A percentile compares a stretch with the other conserved stretches of the same genome.
Evolutionary conservation across 1,284 basidiomycete genomes (phyloP).

Genomic region (Puccinia sorghi): DNA sequence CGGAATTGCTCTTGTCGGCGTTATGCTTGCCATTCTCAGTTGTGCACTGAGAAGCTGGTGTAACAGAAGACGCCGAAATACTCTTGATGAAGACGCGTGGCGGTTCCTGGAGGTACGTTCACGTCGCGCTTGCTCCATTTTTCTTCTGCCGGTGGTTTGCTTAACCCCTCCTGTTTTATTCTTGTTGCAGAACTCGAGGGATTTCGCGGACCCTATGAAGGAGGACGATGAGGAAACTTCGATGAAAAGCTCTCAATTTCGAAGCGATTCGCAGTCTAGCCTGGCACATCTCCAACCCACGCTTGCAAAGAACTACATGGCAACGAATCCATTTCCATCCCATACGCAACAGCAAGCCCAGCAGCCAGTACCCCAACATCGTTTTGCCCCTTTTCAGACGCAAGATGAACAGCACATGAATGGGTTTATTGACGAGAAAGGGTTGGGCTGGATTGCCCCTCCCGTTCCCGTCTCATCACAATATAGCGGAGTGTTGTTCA

Average conservation of each 20-base stretch:
- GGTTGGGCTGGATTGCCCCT: constrained; percentile 7
- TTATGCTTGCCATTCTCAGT: constrained; percentile 17
- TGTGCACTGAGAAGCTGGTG: constrained; percentile 20
- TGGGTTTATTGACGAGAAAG: constrained; percentile 6
- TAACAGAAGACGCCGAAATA: constrained; percentile 17
- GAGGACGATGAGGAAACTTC: background rate
- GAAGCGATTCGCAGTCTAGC: constrained; percentile 12
- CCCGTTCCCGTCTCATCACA: background rate
- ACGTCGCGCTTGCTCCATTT: background rate
- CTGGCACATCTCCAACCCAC: constrained; percentile 12
- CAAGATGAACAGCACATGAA: constrained; percentile 10
- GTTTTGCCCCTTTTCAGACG: background rate
- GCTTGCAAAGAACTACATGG: background rate
- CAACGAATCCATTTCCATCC: constrained; percentile 18
- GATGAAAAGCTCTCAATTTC: background rate
- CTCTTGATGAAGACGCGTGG: constrained; percentile 26
- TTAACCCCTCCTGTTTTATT: background rate
- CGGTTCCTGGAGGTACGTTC: constrained; percentile 26
- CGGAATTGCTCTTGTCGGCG: constrained; percentile 6
- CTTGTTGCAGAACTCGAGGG: constrained; percentile 9
- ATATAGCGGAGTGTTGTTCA: background rate
- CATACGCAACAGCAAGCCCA: constrained; percentile 16
- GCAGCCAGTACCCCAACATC: background rate
- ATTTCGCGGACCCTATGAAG: background rate
- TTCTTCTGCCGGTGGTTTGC: background rate